Conservation (phyloP, 805 yeast genomes). For the Yarrowia phangngaensis region DNA sequence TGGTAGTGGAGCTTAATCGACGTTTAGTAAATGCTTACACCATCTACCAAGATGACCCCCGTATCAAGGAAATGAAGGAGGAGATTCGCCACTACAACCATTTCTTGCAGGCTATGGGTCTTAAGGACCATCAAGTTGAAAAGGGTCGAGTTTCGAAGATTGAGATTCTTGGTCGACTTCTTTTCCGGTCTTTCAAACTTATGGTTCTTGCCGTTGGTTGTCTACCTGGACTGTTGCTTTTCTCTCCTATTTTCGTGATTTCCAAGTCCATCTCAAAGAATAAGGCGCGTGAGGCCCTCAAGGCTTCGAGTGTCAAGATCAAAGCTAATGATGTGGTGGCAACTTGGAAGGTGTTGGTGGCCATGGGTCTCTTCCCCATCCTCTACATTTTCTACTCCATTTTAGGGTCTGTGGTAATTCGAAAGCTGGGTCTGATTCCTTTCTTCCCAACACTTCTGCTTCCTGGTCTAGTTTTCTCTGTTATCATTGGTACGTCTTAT, state of each 20-base stretch:
- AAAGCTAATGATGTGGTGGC: slow-evolving; percentile 93
- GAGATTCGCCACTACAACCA: slow-evolving; percentile 70
- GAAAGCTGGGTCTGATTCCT: slow-evolving; percentile 35
- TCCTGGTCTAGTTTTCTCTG: slow-evolving; percentile 44
- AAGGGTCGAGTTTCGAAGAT: slow-evolving; percentile 49
- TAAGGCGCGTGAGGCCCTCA: slow-evolving; percentile 76
- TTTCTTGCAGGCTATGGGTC: slow-evolving; percentile 56
- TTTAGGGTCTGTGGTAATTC: slow-evolving; percentile 40
- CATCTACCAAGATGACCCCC: slow-evolving; percentile 66
- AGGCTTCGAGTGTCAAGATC: slow-evolving; percentile 82
- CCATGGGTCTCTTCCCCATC: slow-evolving; percentile 84
- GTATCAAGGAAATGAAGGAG: slow-evolving; percentile 55
- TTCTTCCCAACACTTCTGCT: slow-evolving; percentile 54
- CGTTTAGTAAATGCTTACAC: slow-evolving; percentile 78
- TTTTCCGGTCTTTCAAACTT: slow-evolving; percentile 57
- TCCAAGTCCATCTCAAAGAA: slow-evolving; percentile 68
- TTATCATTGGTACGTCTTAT: slow-evolving; percentile 48
- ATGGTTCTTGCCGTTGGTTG: slow-evolving; percentile 58
- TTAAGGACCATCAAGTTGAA: slow-evolving; percentile 73
- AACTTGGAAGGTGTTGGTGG: slow-evolving; percentile 91
- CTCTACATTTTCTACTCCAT: slow-evolving; percentile 75
- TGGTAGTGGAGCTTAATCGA: slow-evolving; percentile 87
- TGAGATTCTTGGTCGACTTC: slow-evolving; percentile 45
- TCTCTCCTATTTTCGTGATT: slow-evolving; percentile 80
- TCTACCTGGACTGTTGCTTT: slow-evolving; percentile 82